A percentile compares a stretch with the other conserved stretches of the same genome.
Evolutionary conservation across 2,329 filamentous ascomycete genomes (phyloP).

Genomic region (Sclerotinia spermophila): DNA sequence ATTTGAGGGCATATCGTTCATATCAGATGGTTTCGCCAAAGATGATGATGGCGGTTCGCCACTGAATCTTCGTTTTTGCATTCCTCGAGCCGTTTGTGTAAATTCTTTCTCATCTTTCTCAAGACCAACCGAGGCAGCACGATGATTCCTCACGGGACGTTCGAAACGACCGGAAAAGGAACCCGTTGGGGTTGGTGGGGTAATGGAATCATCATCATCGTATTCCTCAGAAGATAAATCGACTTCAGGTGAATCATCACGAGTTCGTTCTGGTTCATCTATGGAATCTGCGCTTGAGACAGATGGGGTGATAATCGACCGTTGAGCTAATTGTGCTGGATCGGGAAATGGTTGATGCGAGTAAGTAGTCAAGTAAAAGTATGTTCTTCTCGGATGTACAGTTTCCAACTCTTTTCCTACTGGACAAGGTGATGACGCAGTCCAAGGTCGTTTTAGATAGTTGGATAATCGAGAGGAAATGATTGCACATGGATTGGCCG

Average conservation of each 20-base stretch:
- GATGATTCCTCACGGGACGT: slow-evolving; percentile 55
- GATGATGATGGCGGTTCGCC: slow-evolving; percentile 47
- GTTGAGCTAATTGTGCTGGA: slow-evolving; percentile 49
- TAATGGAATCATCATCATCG: slow-evolving; percentile 65
- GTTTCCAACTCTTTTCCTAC: slow-evolving; percentile 89
- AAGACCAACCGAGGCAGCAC: slow-evolving; percentile 80
- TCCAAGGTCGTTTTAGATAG: slow-evolving; percentile 86
- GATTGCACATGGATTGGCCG: slow-evolving; percentile 90
- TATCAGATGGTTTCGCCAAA: slow-evolving; percentile 46
- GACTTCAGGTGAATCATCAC: slow-evolving; percentile 70
- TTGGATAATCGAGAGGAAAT: slow-evolving; percentile 87
- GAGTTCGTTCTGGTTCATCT: slow-evolving; percentile 61
- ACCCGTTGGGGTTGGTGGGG: slow-evolving; percentile 59
- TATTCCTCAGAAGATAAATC: slow-evolving; percentile 86
- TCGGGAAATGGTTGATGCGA: slow-evolving; percentile 78
- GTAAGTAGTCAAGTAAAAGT: slow-evolving; percentile 92
- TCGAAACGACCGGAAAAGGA: slow-evolving; percentile 52
- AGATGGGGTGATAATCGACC: slow-evolving; percentile 75
- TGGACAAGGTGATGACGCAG: slow-evolving; percentile 73
- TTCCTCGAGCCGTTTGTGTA: slow-evolving; percentile 85
- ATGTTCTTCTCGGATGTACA: slow-evolving; percentile 89
- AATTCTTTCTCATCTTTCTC: slow-evolving; percentile 97
- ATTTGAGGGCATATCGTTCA: slow-evolving; percentile 23
- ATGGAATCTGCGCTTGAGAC: slow-evolving; percentile 66
- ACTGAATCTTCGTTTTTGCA: slow-evolving; percentile 59